phyloP scores from a whole-genome alignment of 2,329 filamentous ascomycete genomes.

The Mycocentrospora acerina region DNA sequence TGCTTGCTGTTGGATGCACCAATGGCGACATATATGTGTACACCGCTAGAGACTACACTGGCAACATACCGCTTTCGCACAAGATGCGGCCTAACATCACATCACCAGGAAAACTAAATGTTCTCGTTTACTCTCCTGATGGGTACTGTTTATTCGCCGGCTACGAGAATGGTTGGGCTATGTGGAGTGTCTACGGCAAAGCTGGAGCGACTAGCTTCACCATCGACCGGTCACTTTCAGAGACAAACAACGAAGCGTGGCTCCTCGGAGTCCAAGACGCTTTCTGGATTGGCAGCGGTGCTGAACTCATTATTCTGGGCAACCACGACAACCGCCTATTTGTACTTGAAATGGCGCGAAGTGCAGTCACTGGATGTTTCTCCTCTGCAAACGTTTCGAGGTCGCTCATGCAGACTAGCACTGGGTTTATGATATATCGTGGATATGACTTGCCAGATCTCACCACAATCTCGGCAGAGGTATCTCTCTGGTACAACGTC shows the following conservation, averaged over 20 bases:
- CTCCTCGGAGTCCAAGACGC: slow-evolving; percentile 75
- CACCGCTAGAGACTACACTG: slow-evolving; percentile 86
- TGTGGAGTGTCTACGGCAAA: slow-evolving; percentile 97
- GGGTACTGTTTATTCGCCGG: slow-evolving; percentile 95
- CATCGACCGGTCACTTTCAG: slow-evolving; percentile 64
- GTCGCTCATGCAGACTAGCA: slow-evolving; percentile 84
- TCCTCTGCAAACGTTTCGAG: slow-evolving; percentile 87
- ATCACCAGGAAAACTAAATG: slow-evolving; percentile 69
- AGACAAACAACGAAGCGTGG: slow-evolving; percentile 77
- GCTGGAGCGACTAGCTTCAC: slow-evolving; percentile 81
- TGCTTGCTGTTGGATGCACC: slow-evolving; percentile 81
- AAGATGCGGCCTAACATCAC: slow-evolving; percentile 71
- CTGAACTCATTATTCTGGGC: slow-evolving; percentile 76
- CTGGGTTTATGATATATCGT: slow-evolving; percentile 86
- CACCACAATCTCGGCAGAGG: slow-evolving; percentile 87
- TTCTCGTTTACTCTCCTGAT: slow-evolving; percentile 85
- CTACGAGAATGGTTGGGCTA: slow-evolving; percentile 89
- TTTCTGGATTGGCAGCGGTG: slow-evolving; percentile 84
- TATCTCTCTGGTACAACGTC: slow-evolving; percentile 91
- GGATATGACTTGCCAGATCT: slow-evolving; percentile 90
- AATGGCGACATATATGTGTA: slow-evolving; percentile 87
- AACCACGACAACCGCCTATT: slow-evolving; percentile 76
- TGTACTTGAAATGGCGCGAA: slow-evolving; percentile 89
- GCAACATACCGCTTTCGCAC: slow-evolving; percentile 88
- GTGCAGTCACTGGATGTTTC: slow-evolving; percentile 89